phyloP scores from a whole-genome alignment of 1,284 basidiomycete genomes.

The Trametes sp. region DNA sequence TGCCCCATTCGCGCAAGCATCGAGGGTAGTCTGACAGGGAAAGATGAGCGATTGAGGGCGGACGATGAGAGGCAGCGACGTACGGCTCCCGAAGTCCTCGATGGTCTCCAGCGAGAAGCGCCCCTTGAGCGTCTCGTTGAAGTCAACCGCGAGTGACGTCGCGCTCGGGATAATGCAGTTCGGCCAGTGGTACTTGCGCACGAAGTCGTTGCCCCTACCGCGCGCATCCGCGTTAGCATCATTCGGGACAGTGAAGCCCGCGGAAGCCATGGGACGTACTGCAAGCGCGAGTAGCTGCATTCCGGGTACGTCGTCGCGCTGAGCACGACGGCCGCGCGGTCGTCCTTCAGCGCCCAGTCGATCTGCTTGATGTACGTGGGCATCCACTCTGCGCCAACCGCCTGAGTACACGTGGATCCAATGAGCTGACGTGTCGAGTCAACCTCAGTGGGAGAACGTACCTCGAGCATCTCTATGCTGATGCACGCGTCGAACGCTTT shows the following conservation, averaged over 20 bases:
- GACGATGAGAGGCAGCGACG: conserved; percentile 30
- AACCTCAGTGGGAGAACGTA: too few species aligned
- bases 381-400: conserved; percentile 47
- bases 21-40: conserved; percentile 73
- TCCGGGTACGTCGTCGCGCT: conserved; percentile 86
- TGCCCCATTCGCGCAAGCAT: conserved; percentile 82
- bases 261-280: conserved; percentile 48
- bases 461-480: conserved; percentile 88
- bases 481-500: conserved; percentile 84
- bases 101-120: conserved; percentile 68
- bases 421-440: too few species aligned
- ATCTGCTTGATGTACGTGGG: conserved; percentile 79
- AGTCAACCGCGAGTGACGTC: conserved; percentile 1
- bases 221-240: neutral
- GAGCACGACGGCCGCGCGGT: conserved; percentile 71
- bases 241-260: too few species aligned
- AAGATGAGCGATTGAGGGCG: neutral
- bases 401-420: conserved; percentile 4
- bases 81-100: conserved; percentile 82
- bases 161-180: conserved; percentile 6
- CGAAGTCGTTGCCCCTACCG: conserved; percentile 6
- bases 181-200: conserved; percentile 13
- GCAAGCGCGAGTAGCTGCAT: conserved; percentile 64
- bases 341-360: conserved; percentile 79
- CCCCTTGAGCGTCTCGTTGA: conserved; percentile 55